Conservation (phyloP, 2,329 filamentous ascomycete species). For the Sphaerostilbella broomeana region DNA sequence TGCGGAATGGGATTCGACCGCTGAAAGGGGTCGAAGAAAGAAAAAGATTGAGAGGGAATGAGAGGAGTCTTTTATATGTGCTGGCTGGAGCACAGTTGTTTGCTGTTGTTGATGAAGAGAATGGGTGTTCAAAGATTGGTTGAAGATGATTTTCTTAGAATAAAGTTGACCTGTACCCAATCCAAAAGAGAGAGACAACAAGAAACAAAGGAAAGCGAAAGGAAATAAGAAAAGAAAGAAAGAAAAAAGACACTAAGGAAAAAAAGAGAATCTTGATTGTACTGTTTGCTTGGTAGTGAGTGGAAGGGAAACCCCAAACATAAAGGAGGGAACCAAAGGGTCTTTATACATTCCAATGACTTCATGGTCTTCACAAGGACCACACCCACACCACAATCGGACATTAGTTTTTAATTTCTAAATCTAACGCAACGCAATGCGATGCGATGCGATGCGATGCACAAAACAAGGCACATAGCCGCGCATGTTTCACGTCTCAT, state of each 20-base stretch:
- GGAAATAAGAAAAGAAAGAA: conserved; percentile 6
- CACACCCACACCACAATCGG: neutral
- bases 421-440: too few relatives aligned
- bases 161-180: conserved; percentile 19
- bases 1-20: conserved; percentile 13
- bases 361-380: too few relatives aligned
- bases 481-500: conserved; percentile 4
- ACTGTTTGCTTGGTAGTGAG: neutral
- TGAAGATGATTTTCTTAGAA: conserved; percentile 20
- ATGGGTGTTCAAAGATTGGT: conserved; percentile 12
- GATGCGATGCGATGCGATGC: too few relatives aligned
- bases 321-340: neutral
- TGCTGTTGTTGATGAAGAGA: conserved; percentile 8
- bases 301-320: neutral
- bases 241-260: neutral
- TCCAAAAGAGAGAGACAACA: conserved; percentile 19
- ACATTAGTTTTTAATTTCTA: neutral
- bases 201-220: conserved; percentile 18
- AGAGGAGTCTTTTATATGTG: conserved; percentile 1
- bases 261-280: conserved; percentile 3
- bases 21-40: conserved; percentile 6
- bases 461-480: conserved; percentile 2
- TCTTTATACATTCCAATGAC: conserved; percentile 3
- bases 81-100: neutral
- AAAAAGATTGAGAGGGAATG: conserved; percentile 2